These are phyloP conservation scores for Glycyrrhiza uralensis DNA, from an alignment of 306 rosid genomes.

Conservation along the genomic window DNA sequence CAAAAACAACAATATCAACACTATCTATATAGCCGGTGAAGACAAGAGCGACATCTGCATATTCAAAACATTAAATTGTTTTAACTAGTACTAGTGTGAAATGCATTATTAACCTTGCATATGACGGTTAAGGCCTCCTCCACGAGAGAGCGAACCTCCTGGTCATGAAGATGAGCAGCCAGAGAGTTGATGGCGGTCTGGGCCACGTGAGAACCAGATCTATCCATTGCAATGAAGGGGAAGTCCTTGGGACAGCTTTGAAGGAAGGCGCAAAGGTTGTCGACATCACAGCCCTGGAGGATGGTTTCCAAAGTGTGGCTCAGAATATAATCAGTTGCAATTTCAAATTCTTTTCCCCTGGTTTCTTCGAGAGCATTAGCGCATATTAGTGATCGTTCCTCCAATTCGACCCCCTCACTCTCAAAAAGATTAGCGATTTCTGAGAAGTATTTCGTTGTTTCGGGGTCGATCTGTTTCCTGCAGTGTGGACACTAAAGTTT, in stretches of 20 bases:
- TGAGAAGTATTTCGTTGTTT: slow-evolving; percentile 60
- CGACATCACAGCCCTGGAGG: slow-evolving; percentile 58
- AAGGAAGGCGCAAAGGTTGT: slow-evolving; percentile 65
- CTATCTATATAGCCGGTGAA: not conserved
- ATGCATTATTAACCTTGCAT: slow-evolving; percentile 53
- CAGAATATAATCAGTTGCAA: slow-evolving; percentile 82
- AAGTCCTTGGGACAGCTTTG: slow-evolving; percentile 52
- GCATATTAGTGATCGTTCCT: slow-evolving; percentile 72
- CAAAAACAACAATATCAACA: not conserved
- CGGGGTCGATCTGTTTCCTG: slow-evolving; percentile 90
- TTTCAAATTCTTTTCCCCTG: slow-evolving; percentile 73
- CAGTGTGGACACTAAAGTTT: not conserved
- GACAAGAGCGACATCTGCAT: not conserved
- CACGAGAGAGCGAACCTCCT: slow-evolving; percentile 35
- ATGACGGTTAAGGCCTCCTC: slow-evolving; percentile 63
- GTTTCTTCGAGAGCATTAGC: slow-evolving; percentile 83
- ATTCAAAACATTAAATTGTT: not conserved
- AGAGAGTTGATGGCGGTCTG: slow-evolving; percentile 71
- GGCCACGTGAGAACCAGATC: slow-evolving; percentile 90
- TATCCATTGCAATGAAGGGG: slow-evolving; percentile 75
- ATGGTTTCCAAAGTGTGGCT: slow-evolving; percentile 87
- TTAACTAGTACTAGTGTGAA: too few species aligned
- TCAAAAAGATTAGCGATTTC: slow-evolving; percentile 77
- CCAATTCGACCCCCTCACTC: slow-evolving; percentile 54
- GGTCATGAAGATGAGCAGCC: slow-evolving; percentile 55